Evolutionary conservation across 1,284 basidiomycete species (phyloP), one percentile per base, ranked within the genome.

Genomic region (Porogramme epimiltina): DNA sequence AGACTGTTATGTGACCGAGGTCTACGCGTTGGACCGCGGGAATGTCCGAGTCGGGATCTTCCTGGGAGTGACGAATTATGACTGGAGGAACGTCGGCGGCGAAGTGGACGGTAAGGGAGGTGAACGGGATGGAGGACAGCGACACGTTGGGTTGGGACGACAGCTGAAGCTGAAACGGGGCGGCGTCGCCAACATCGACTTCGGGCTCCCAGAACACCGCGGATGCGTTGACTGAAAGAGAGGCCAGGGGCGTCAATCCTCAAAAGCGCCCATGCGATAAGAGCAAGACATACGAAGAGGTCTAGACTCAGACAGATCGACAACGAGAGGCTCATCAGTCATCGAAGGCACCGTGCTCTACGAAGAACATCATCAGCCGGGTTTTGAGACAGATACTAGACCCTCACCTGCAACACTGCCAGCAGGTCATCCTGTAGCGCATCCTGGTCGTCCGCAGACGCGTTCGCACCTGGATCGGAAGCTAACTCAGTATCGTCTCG

Each of bases 91-190:
- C 62, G 8, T 71, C 73, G 36, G 76, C 73, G 6, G 76, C 75
- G 58, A 90, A 82, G 48, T 78, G 69, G 4, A 92, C 71, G 3
- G 73, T 67, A n/a, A 91, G 61, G 1, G 77, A 77, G 0, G 76
- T 64, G 59, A 93, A 80, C 0, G 86, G 80, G 28, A 92, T 68
- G 0, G 72, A 71, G 4, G 78, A 74, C 15, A 88, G 72, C 0
- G 73, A 65, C 3, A 78, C 68, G 18, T 70, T 57, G 0, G 64
- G 56, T 0, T 83, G 79, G 0, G 84, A 77, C 5, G 76, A 70
- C 18, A 93, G 65, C 11, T 75, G 73, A 3, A 95, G 60, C 63
- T 95, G 93, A 69, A 91, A 95, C 0, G 87, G 79, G 0, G 80
- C 80, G 6, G 71, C 62, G 46, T 85, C 78, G n/a, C 77, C 79